Evolutionary conservation across 2,329 filamentous ascomycete species (phyloP), one percentile per base, ranked within the genome.

Genomic region (Aspergillus novoparasiticus): DNA sequence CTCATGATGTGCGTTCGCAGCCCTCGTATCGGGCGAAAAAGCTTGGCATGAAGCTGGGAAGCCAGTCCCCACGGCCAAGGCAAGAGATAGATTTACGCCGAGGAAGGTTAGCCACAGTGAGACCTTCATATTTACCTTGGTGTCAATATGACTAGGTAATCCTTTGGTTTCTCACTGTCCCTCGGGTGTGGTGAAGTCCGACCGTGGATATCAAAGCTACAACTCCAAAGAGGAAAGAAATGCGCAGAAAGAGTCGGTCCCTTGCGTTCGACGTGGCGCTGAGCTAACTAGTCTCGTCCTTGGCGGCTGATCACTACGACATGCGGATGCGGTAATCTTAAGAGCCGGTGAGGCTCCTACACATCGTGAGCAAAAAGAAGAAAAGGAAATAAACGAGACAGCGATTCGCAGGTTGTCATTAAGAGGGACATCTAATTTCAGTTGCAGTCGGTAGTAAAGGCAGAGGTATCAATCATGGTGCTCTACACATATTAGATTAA

Each of bases 101-200:
- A 54, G 26, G 30, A 50, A 4, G 30, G 1, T 54, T 2, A 21
- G 19, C 51, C 51, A 36, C 2, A 21, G 16, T 4, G 30, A n/a
- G n/a, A 1, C 3, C 30, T 54, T 54, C 51, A 68, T 68, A 41
- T n/a, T 1, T n/a, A 14, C 9, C n/a, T n/a, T 2, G 39, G 3
- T 4, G 8, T 5, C n/a, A 23, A 46, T 23, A 21, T 46, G 21
- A 12, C 14, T 12, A 3, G 64, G 50, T 57, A 10, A 2, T n/a
- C 16, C 39, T 6, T 6, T 19, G 4, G 6, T 5, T 41, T 41
- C 19, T 3, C 16, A 41, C 6, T n/a, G 14, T 8, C 16, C 39
- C 16, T 41, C 8, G 19, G 19, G 6, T 9, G 39, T 10, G 6
- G 39, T 41, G 39, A 19, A 6, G 6, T 10, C 0, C n/a, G 16